Conservation (phyloP, 345 rosid genomes). For the Acer campestre region DNA sequence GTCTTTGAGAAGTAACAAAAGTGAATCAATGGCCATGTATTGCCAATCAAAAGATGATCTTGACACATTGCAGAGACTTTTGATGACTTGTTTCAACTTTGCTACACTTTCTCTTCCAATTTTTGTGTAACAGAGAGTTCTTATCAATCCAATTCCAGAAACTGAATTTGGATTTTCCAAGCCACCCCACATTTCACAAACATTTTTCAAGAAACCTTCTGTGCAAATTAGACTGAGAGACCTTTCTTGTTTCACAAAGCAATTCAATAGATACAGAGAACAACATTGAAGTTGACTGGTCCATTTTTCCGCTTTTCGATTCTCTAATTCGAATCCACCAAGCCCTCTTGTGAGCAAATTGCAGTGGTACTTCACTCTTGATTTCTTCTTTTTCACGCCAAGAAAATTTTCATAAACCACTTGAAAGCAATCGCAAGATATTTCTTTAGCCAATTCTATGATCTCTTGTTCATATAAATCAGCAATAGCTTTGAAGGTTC, state of each 20-base stretch:
- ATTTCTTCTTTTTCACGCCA: slow-evolving; percentile 37
- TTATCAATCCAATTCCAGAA: slow-evolving; percentile 65
- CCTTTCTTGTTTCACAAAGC: slow-evolving; percentile 61
- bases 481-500: slow-evolving; percentile 53
- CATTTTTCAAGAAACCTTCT: slow-evolving; percentile 42
- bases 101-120: slow-evolving; percentile 58
- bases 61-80: slow-evolving; percentile 52
- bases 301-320: slow-evolving; percentile 83
- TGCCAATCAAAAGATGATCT: slow-evolving; percentile 82
- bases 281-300: slow-evolving; percentile 71
- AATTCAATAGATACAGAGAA: slow-evolving; percentile 65
- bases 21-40: slow-evolving; percentile 59
- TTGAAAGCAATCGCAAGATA: slow-evolving; percentile 49
- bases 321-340: slow-evolving; percentile 64
- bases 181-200: slow-evolving; percentile 70
- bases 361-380: slow-evolving; percentile 62
- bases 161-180: slow-evolving; percentile 57
- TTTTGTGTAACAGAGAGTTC: slow-evolving; percentile 56
- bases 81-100: slow-evolving; percentile 40
- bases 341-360: slow-evolving; percentile 75
- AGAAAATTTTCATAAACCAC: slow-evolving; percentile 54
- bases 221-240: slow-evolving; percentile 50
- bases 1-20: slow-evolving; percentile 69
- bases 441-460: slow-evolving; percentile 48
- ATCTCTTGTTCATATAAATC: slow-evolving; percentile 51